These are phyloP conservation scores for Cylindrotheca closterium DNA, from an alignment of 108 stramenopile species.

Conservation along the genomic window DNA sequence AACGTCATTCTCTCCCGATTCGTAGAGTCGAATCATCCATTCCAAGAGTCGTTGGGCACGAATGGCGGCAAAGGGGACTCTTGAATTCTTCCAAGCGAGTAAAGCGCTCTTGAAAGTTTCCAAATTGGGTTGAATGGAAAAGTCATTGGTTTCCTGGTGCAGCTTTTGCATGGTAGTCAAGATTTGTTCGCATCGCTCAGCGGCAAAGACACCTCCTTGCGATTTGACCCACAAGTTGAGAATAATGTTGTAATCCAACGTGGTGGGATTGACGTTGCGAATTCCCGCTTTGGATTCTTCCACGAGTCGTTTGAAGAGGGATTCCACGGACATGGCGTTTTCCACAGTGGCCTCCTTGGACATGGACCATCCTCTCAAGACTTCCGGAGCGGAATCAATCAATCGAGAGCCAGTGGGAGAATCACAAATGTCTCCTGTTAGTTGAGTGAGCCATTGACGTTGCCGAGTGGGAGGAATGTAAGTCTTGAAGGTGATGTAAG, in stretches of 20 bases:
- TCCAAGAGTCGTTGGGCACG: slow-evolving; percentile 55
- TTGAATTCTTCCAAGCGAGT: slow-evolving; percentile 40
- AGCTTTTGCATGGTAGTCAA: slow-evolving; percentile 64
- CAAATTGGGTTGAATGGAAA: slow-evolving; percentile 51
- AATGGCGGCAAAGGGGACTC: slow-evolving; percentile 21
- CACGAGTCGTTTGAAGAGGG: slow-evolving; percentile 67
- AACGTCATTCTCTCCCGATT: slow-evolving; percentile 39
- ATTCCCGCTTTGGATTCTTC: slow-evolving; percentile 73
- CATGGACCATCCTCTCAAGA: slow-evolving; percentile 73
- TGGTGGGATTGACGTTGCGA: slow-evolving; percentile 26
- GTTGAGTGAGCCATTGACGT: slow-evolving; percentile 55
- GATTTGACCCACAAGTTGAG: slow-evolving; percentile 68
- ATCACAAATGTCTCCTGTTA: slow-evolving; percentile 67
- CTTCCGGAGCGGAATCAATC: slow-evolving; percentile 41
- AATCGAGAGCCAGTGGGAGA: slow-evolving; percentile 43
- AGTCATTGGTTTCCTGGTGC: slow-evolving; percentile 32
- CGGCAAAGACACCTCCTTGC: slow-evolving; percentile 52
- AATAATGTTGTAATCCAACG: slow-evolving; percentile 69
- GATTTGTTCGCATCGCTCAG: slow-evolving; percentile 71
- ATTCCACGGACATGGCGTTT: slow-evolving; percentile 65
- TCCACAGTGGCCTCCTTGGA: slow-evolving; percentile 26
- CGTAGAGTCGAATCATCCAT: slow-evolving; percentile 62
- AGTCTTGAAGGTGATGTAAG: slow-evolving; percentile 35
- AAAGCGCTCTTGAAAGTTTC: slow-evolving; percentile 35
- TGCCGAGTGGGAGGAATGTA: slow-evolving; percentile 51